Percentiles rank a stretch among this genome's conserved stretches.
phyloP scores from a whole-genome alignment of 1,139 yeast species.

The Debaryomyces subglobosus region DNA sequence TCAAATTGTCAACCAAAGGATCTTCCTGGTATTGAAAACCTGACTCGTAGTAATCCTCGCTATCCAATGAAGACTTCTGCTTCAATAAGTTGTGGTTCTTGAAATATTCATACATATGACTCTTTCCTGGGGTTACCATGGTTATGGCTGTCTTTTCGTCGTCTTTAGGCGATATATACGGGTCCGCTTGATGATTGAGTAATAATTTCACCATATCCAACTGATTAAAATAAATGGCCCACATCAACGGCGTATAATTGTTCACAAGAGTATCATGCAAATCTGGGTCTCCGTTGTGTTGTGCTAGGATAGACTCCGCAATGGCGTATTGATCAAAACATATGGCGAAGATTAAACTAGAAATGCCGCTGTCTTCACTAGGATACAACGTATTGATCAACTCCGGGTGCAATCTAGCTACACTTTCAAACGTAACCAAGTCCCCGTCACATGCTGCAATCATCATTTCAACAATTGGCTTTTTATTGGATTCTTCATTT shows the following conservation, averaged over 20 bases:
- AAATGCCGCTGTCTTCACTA: constrained; percentile 44
- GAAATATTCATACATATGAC: constrained; percentile 41
- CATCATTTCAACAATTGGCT: constrained; percentile 33
- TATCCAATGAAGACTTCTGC: constrained; percentile 14
- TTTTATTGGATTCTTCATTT: constrained; percentile 9
- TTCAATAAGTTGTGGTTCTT: constrained; percentile 44
- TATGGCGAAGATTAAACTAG: constrained; percentile 56
- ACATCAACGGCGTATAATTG: constrained; percentile 48
- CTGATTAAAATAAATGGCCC: constrained; percentile 48
- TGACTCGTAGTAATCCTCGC: constrained; percentile 21
- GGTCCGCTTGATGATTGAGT: constrained; percentile 47
- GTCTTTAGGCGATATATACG: constrained; percentile 33
- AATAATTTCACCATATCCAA: constrained; percentile 38
- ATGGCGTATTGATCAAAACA: constrained; percentile 49
- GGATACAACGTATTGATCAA: constrained; percentile 36
- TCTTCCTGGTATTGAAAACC: constrained; percentile 27
- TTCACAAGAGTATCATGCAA: constrained; percentile 35
- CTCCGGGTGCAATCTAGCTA: constrained; percentile 33
- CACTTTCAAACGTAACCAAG: constrained; percentile 41
- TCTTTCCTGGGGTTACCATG: constrained; percentile 35
- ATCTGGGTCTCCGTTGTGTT: constrained; percentile 44
- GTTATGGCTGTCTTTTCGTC: constrained; percentile 38
- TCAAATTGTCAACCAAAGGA: constrained; percentile 42
- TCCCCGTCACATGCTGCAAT: constrained; percentile 59
- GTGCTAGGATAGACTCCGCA: constrained; percentile 44